These are phyloP conservation scores for Murraya koenigii DNA, from an alignment of 345 rosid genomes.

Conservation along the genomic window DNA sequence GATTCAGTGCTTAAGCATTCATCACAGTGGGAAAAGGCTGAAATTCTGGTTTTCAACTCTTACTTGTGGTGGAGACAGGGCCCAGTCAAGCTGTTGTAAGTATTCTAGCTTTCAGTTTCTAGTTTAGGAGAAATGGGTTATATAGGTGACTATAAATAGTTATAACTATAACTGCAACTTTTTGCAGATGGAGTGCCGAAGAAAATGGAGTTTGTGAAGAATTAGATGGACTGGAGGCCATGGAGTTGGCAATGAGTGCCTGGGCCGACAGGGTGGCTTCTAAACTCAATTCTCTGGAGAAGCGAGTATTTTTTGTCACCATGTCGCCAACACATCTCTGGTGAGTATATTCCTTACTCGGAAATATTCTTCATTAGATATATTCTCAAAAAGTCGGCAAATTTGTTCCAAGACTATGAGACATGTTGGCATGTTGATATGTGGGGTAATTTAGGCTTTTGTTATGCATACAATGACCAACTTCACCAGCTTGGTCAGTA, in stretches of 20 bases:
- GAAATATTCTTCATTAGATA: not conserved
- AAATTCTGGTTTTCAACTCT: slow-evolving; percentile 80
- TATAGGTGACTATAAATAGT: not conserved
- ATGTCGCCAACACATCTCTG: slow-evolving; percentile 95
- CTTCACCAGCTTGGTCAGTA: not conserved
- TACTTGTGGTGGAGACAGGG: slow-evolving; percentile 99
- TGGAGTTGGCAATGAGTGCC: slow-evolving; percentile 88
- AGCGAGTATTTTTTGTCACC: slow-evolving; percentile 76
- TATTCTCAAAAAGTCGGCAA: not conserved
- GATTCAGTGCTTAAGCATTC: slow-evolving; percentile 93
- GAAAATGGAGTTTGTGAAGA: slow-evolving; percentile 71
- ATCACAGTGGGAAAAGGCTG: slow-evolving; percentile 84
- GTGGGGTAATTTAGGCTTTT: not conserved
- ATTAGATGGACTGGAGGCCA: slow-evolving; percentile 64
- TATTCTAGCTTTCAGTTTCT: slow-evolving; percentile 4
- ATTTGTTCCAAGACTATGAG: not conserved
- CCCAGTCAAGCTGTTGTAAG: slow-evolving; percentile 82
- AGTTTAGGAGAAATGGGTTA: not conserved
- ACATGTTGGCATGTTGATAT: not conserved
- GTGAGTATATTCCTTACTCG: slow-evolving; percentile 30
- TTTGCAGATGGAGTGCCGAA: slow-evolving; percentile 81
- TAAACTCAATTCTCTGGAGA: slow-evolving; percentile 41
- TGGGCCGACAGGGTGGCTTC: slow-evolving; percentile 92
- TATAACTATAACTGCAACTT: not conserved
- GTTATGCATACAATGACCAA: not conserved